These are phyloP conservation scores for Conticribra guillardii DNA, from an alignment of 108 stramenopile genomes.

Conservation along the genomic window DNA sequence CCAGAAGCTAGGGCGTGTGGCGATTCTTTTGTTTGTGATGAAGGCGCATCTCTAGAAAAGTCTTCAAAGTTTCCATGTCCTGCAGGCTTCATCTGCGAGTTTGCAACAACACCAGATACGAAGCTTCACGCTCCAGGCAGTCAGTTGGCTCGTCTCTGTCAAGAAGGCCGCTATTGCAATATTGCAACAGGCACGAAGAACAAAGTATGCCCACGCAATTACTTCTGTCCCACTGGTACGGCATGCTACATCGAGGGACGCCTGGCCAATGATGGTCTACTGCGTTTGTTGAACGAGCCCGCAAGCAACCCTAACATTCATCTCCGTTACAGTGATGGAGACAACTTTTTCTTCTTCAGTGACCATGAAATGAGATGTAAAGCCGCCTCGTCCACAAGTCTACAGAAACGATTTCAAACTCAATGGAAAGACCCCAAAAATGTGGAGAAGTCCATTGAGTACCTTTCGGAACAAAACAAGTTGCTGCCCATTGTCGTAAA, in stretches of 20 bases:
- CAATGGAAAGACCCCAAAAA: constrained; percentile 15
- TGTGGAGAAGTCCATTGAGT: constrained; percentile 22
- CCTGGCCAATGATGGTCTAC: constrained; percentile 74
- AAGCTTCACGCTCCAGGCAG: constrained; percentile 61
- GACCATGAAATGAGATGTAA: constrained; percentile 63
- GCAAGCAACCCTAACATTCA: constrained; percentile 50
- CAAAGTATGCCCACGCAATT: constrained; percentile 61
- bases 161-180: constrained; percentile 67
- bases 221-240: constrained; percentile 87
- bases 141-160: constrained; percentile 70
- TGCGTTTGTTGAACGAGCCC: constrained; percentile 43
- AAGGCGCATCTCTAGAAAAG: constrained; percentile 57
- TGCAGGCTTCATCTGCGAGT: constrained; percentile 81
- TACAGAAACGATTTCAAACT: constrained; percentile 23
- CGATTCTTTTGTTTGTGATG: constrained; percentile 85
- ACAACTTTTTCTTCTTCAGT: constrained; percentile 44
- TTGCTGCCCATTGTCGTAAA: neutral
- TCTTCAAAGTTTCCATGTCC: constrained; percentile 57
- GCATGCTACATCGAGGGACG: constrained; percentile 56
- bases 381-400: constrained; percentile 49
- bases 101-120: constrained; percentile 85
- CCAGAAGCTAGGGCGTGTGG: constrained; percentile 73
- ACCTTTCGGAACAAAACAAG: constrained; percentile 21
- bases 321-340: constrained; percentile 61
- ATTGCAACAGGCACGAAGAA: constrained; percentile 67